These are phyloP conservation scores for Lasiodiplodia hormozganensis DNA, from an alignment of 2,329 filamentous ascomycete genomes.

Conservation along the genomic window DNA sequence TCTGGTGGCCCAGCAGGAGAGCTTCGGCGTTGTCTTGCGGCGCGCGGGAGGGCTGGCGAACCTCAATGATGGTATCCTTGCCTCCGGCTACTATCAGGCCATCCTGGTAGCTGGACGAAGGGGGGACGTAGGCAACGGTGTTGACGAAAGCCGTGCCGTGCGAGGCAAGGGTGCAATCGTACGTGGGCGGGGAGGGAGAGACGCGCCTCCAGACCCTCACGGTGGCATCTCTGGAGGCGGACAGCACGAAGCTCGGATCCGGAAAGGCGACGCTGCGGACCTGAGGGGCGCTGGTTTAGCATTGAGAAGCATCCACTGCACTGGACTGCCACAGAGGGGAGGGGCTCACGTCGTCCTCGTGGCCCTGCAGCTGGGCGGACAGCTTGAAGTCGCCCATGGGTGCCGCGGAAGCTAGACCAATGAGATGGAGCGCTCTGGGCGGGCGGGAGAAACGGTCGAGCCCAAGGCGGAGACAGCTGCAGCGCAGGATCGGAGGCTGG, in stretches of 20 bases:
- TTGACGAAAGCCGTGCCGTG: conserved; percentile 90
- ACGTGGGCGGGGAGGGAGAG: conserved; percentile 70
- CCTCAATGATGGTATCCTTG: conserved; percentile 91
- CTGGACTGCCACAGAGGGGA: conserved; percentile 7
- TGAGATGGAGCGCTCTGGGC: conserved; percentile 31
- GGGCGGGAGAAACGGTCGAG: conserved; percentile 27
- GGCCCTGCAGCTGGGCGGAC: conserved; percentile 85
- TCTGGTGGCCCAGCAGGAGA: conserved; percentile 81
- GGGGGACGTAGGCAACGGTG: conserved; percentile 76
- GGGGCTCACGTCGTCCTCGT: conserved; percentile 85
- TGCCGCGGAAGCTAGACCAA: conserved; percentile 28
- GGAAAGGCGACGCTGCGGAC: conserved; percentile 88
- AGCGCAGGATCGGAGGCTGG: conserved; percentile 27
- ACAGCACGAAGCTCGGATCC: conserved; percentile 73
- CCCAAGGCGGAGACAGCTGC: conserved; percentile 17
- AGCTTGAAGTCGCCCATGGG: conserved; percentile 87
- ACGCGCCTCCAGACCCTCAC: conserved; percentile 84
- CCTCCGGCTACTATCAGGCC: conserved; percentile 88
- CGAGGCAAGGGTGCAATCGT: conserved; percentile 78
- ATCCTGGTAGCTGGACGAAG: conserved; percentile 71
- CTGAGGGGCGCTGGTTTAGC: conserved; percentile 56
- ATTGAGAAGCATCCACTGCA: not conserved
- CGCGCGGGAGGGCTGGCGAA: conserved; percentile 72
- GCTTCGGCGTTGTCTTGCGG: conserved; percentile 81
- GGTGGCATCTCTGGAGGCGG: conserved; percentile 89